Base-by-base conservation (phyloP, 257 asterid genomes). In the Solanum stenotomum region DNA sequence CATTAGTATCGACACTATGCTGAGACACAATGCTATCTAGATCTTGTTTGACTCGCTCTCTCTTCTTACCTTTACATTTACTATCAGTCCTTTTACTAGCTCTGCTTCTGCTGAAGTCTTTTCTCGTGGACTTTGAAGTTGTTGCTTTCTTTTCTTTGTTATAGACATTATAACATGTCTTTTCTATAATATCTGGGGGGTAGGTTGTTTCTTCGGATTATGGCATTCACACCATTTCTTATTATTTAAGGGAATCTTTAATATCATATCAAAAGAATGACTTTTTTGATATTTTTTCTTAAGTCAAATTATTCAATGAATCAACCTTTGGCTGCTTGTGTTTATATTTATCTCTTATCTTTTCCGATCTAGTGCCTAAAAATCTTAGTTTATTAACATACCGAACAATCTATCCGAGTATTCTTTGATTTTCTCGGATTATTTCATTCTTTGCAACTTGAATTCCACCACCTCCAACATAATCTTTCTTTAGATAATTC, bases 81-180 rank as follows among this genome's bases (percentile, higher is more conserved):
- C 90, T 87, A 16, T 88, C 95, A 76, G 88, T 76, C 81, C 87
- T 93, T 68, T 82, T 71, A 87, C 83, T 85, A 40, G 46, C 4
- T 40, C 13, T 40, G 13, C 46, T 40, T 40, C 13, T 40, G 13
- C 13, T 40, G 46, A 89, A 52, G 65, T 93, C 92, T 88, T 95
- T 96, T 42, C 95, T 88, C 46, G 90, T 96, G 20, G 98, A 92
- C 88, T 90, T 94, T 22, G 29, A 27, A 27, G 29, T 27, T 87
- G 90, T 94, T 91, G 46, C 93, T 93, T 94, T 94, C 96, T 96
- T 97, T 87, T 92, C 98, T 89, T 92, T 94, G 89, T 91, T 92
- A 37, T 71, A 89, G 72, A 88, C 96, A 89, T 87, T 93, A 89
- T 93, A 95, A 88, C 70, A 59, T 86, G 90, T 40, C 44, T 40